Evolutionary conservation across 495 filamentous ascomycete genomes (phyloP).

Genomic region (Penicillium coffeae): DNA sequence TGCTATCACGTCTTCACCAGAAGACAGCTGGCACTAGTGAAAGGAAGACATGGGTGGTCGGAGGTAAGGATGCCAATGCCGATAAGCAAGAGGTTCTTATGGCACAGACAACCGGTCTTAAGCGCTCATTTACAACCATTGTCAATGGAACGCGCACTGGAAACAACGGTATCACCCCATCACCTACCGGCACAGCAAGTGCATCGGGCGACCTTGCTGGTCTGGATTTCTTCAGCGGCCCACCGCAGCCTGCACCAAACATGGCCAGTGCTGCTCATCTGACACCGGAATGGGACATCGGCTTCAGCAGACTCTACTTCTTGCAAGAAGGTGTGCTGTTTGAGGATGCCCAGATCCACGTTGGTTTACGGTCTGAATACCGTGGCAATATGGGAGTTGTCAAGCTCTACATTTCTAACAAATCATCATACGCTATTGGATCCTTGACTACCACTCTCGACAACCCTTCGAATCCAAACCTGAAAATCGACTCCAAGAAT

Average conservation of each 20-base stretch:
- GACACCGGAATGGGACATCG: conserved; percentile 89
- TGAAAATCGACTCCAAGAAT: conserved; percentile 80
- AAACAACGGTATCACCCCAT: conserved; percentile 36
- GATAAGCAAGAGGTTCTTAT: conserved; percentile 77
- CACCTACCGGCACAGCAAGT: conserved; percentile 23
- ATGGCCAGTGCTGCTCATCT: conserved; percentile 89
- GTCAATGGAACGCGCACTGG: conserved; percentile 52
- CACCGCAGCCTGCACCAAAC: conserved; percentile 64
- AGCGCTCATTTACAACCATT: conserved; percentile 70
- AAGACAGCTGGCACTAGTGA: conserved; percentile 88
- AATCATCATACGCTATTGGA: conserved; percentile 73
- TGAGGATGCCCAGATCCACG: conserved; percentile 89
- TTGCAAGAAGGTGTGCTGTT: conserved; percentile 82
- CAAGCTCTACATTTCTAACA: conserved; percentile 94
- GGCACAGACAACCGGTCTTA: conserved; percentile 76
- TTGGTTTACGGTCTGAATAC: conserved; percentile 91
- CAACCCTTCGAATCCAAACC: conserved; percentile 63
- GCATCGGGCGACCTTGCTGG: conserved; percentile 66
- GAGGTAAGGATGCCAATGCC: conserved; percentile 86
- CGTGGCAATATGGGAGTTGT: conserved; percentile 89
- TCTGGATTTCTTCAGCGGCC: conserved; percentile 69
- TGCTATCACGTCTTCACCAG: conserved; percentile 88
- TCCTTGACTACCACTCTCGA: conserved; percentile 94
- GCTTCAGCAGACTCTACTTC: conserved; percentile 81
- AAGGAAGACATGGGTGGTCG: conserved; percentile 93